phyloP scores from a whole-genome alignment of 495 filamentous ascomycete species.

The Annulohypoxylon nitens region DNA sequence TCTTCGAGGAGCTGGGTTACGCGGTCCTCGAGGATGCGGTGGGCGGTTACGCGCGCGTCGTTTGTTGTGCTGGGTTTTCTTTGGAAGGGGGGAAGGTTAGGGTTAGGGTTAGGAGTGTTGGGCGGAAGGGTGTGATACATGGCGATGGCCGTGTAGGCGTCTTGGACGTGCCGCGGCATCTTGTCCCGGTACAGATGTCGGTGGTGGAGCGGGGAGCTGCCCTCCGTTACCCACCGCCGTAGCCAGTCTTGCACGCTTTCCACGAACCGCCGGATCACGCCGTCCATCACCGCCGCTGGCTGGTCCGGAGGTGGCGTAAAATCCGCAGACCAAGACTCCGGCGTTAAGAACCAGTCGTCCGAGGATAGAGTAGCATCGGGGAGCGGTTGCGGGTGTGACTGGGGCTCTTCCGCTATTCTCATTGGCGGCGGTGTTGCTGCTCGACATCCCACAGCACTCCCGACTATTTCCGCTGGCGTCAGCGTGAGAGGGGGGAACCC shows the following conservation, averaged over 20 bases:
- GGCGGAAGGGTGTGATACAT: conserved; percentile 31
- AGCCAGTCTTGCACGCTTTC: conserved; percentile 37
- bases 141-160: conserved; percentile 42
- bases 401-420: background rate
- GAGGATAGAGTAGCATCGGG: background rate
- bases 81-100: no score
- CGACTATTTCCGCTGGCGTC: conserved; percentile 16
- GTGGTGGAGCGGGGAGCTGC: conserved; percentile 44
- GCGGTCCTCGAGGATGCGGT: conserved; percentile 44
- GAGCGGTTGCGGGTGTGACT: background rate
- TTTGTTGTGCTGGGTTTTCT: conserved; percentile 1
- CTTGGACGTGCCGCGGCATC: conserved; percentile 47
- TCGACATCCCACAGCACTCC: background rate
- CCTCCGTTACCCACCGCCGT: conserved; percentile 46
- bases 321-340: conserved; percentile 41
- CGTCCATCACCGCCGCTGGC: background rate
- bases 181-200: conserved; percentile 33
- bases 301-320: conserved; percentile 12
- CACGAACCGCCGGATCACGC: conserved; percentile 37
- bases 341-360: conserved; percentile 40
- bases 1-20: conserved; percentile 42
- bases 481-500: conserved; percentile 20
- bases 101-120: background rate
- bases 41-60: conserved; percentile 21
- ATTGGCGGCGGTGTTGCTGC: background rate